Percentiles rank a stretch among this genome's conserved stretches.
phyloP scores from a whole-genome alignment of 2,329 filamentous ascomycete species.

The Parascedosporium putredinis region DNA sequence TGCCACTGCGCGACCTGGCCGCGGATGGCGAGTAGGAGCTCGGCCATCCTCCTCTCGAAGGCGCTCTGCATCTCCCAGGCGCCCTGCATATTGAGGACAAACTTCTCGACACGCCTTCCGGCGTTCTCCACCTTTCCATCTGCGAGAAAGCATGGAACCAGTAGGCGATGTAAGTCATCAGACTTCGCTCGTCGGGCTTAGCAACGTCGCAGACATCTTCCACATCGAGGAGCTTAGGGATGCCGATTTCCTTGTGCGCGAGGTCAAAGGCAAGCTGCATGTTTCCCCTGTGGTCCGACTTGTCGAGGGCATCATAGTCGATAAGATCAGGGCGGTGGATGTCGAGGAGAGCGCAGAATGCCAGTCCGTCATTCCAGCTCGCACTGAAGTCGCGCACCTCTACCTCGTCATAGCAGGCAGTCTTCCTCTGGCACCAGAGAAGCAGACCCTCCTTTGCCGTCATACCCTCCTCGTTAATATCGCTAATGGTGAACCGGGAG shows the following conservation, averaged over 20 bases:
- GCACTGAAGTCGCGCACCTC: slow-evolving; percentile 88
- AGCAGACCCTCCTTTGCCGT: slow-evolving; percentile 93
- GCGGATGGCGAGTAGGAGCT: slow-evolving; percentile 63
- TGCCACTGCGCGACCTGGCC: slow-evolving; percentile 69
- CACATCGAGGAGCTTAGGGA: slow-evolving; percentile 88
- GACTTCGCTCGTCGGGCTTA: slow-evolving; percentile 86
- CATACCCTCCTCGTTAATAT: slow-evolving; percentile 97
- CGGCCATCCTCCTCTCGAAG: slow-evolving; percentile 84
- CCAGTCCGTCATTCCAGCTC: slow-evolving; percentile 96
- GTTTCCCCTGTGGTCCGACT: slow-evolving; percentile 86
- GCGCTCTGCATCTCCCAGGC: slow-evolving; percentile 99
- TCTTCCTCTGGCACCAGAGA: slow-evolving; percentile 97
- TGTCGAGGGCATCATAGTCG: slow-evolving; percentile 90
- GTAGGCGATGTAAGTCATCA: slow-evolving; percentile 99
- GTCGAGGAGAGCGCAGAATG: slow-evolving; percentile 91
- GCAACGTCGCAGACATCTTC: slow-evolving; percentile 96
- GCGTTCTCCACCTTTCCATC: slow-evolving; percentile 99
- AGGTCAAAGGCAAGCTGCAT: slow-evolving; percentile 98
- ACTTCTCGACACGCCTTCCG: slow-evolving; percentile 91
- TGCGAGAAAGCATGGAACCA: slow-evolving; percentile 99
- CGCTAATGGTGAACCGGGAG: slow-evolving; percentile 93
- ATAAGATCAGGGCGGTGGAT: slow-evolving; percentile 96
- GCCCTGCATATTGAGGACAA: slow-evolving; percentile 96
- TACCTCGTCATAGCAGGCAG: slow-evolving; percentile 94
- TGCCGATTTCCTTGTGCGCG: slow-evolving; percentile 90